Percentiles rank a stretch among this genome's conserved stretches.
Evolutionary conservation across 1,139 yeast genomes (phyloP).

Genomic region (Suhomyces wounanorum): DNA sequence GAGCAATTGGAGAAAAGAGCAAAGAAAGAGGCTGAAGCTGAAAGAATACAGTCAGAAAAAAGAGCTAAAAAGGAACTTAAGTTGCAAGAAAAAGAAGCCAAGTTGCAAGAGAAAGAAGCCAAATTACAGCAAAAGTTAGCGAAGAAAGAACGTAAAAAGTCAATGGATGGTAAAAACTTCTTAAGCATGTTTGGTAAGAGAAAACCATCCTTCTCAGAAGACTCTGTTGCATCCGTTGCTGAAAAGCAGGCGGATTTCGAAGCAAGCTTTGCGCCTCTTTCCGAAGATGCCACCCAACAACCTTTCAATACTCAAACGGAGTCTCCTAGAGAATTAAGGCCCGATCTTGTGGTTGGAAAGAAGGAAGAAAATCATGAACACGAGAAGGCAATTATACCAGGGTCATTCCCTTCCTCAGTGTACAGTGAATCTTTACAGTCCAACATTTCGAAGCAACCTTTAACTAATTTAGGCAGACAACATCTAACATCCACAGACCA

Average conservation of each 20-base stretch:
- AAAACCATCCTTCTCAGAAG: slow-evolving; percentile 4
- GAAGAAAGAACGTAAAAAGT: slow-evolving; percentile 14
- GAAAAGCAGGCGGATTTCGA: neutral
- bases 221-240: neutral
- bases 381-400: neutral
- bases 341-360: slow-evolving; percentile 1
- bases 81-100: slow-evolving; percentile 11
- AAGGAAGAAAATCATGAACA: neutral
- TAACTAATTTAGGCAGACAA: neutral
- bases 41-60: slow-evolving; percentile 13
- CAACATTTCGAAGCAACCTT: neutral
- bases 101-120: slow-evolving; percentile 10
- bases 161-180: slow-evolving; percentile 6
- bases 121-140: slow-evolving; percentile 15
- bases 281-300: neutral
- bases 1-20: slow-evolving; percentile 14
- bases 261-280: slow-evolving; percentile 5
- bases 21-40: slow-evolving; percentile 15
- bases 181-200: slow-evolving; percentile 8
- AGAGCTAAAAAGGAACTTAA: slow-evolving; percentile 15
- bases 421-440: neutral
- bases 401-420: neutral
- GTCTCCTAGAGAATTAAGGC: slow-evolving; percentile 5
- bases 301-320: neutral
- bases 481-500: neutral